Evolutionary conservation across 305 asterid genomes (phyloP), one percentile per base, ranked within the genome.

Genomic region (Vinca major): DNA sequence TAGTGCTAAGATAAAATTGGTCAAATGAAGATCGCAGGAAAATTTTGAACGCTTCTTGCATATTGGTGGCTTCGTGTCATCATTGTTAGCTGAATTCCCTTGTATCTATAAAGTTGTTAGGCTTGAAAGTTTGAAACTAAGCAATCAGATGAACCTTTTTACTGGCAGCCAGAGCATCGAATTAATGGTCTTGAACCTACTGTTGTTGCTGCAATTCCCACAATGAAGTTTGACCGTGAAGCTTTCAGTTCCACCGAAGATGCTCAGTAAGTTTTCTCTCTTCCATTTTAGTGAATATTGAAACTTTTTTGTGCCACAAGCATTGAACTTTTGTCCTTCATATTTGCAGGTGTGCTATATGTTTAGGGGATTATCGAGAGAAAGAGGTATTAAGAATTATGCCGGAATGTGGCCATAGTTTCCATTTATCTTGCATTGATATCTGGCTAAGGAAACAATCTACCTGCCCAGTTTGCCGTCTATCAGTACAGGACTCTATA

Each of bases 391-490:
- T 89, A 72, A 81, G 96, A 82, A 81, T 86, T 26, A 88, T 92
- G 92, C 96, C 98, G 4, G 84, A 83, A 64, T 92, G 98, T 70
- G 96, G 96, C 64, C 98, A 89, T 26, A 87, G 84, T 70, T 87
- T 89, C 74, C 96, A 88, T 76, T 86, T 89, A 20, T 77, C 86
- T 36, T 89, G 96, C 88, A 92, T 92, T 14, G 96, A 92, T 69
- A 65, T 76, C 48, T 92, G 98, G 98, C 89, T 88, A 11, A 74
- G 86, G 73, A 89, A 86, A 75, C 98, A 86, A 55, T 80, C 92
- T 1, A 88, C 98, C 14, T 92, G 98, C 71, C 98, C 98, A 26
- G 90, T 92, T 1, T 92, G 98, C 75, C 96, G 96, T 43, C 91
- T 92, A 72, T 78, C 91, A 2, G 76, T 92, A 45, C 87, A 76